Base-by-base conservation (phyloP, 1,284 basidiomycete genomes). In the Fomitopsis betulina region DNA sequence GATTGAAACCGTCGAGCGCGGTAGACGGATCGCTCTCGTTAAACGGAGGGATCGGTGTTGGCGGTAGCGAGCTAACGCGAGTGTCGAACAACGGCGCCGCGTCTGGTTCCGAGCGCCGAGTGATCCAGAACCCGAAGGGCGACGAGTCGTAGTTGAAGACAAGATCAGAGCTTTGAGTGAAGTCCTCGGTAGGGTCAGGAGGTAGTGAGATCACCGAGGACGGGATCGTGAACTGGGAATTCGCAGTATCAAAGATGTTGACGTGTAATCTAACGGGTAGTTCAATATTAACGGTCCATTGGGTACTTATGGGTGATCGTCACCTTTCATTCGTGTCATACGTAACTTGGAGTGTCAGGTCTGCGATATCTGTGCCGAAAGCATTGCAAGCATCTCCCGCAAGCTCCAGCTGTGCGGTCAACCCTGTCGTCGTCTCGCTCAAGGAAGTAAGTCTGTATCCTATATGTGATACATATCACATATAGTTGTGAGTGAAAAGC, bases 81-180 rank as follows among this genome's bases (percentile, higher is more conserved):
- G 90, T 93, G 67, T 94, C 90, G 67, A 93, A 94, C 43, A 93
- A 72, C 30, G 88, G 85, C 47, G 71, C 68, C 9, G 76, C 78
- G 21, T 79, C 71, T 7, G 84, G 84, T 32, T 83, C 76, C 10
- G 82, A 82, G 47, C 83, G 79, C 51, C 89, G 81, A 3, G 84
- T 86, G 61, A 91, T 84, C 89, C 90, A 93, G 71, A 91, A 93
- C 2, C 84, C 83, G 68, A 93, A 93, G 0, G 88, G 87, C 0
- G 77, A 76, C 1, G 79, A 32, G 0, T 84, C 76, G 67, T 87
- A 85, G 65, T 91, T 85, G 76, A 93, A 93, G 2, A 81, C 69
- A 10, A 89, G 74, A 62, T 89, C 86, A 0, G 81, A 83, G 1
- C 65, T 73, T 7, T 70, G 62, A 50, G 67, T 72, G 62, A 72